phyloP scores from a whole-genome alignment of 2,329 filamentous ascomycete species.

The Pseudogymnoascus sp. region DNA sequence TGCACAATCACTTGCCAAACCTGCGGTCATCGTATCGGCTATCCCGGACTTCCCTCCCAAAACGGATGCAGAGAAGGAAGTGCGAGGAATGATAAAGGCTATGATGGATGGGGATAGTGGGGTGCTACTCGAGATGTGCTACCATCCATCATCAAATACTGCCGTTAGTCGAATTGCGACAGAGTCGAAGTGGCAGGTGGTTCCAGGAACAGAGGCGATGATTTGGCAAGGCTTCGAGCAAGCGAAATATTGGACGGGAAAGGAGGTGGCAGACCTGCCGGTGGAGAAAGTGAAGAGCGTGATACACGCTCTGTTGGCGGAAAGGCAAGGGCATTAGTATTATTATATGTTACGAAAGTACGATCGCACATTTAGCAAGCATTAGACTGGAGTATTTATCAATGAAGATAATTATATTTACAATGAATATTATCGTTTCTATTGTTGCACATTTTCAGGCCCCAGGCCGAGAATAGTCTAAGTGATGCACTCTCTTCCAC shows the following conservation, averaged over 20 bases:
- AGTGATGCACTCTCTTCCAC: slow-evolving; percentile 58
- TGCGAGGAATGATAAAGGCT: slow-evolving; percentile 37
- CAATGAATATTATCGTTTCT: neutral
- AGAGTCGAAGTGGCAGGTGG: slow-evolving; percentile 61
- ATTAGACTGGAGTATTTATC: slow-evolving; percentile 1
- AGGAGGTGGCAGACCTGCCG: slow-evolving; percentile 49
- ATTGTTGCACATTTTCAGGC: slow-evolving; percentile 29
- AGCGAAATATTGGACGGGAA: slow-evolving; percentile 58
- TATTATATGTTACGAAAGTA: slow-evolving; percentile 4
- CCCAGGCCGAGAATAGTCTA: slow-evolving; percentile 63
- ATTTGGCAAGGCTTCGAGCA: slow-evolving; percentile 73
- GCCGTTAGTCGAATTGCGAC: slow-evolving; percentile 55
- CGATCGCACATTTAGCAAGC: neutral
- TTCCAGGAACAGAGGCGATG: slow-evolving; percentile 68
- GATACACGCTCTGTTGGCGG: slow-evolving; percentile 28
- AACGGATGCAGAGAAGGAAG: slow-evolving; percentile 53
- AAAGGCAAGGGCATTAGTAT: slow-evolving; percentile 4
- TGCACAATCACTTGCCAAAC: slow-evolving; percentile 48
- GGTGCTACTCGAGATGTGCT: slow-evolving; percentile 73
- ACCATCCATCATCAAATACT: slow-evolving; percentile 61
- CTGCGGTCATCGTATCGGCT: slow-evolving; percentile 64
- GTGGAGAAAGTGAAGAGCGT: slow-evolving; percentile 50
- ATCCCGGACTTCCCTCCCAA: slow-evolving; percentile 69
- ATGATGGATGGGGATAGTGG: slow-evolving; percentile 48
- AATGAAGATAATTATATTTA: neutral